Evolutionary conservation across 371 early-diverging fungal genomes (phyloP), one percentile per base, ranked within the genome.

Genomic region (Sporodiniella umbellata): DNA sequence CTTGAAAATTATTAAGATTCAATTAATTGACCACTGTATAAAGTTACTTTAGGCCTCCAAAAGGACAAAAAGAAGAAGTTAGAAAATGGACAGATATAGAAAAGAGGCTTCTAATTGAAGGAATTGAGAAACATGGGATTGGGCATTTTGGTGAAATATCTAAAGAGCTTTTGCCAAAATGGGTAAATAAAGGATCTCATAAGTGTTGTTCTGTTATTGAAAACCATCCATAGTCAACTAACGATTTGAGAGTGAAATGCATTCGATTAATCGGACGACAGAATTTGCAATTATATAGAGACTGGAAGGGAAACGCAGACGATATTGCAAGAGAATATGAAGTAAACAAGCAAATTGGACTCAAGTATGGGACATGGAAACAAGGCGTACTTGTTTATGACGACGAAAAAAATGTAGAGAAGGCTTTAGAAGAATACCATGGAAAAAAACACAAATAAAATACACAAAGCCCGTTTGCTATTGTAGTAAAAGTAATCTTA

Each of bases 71-170:
- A 48, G 79, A 80, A 45, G 72, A 73, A 25, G 73, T 76, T 14
- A 79, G 88, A 38, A 88, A 87, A 72, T 95, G 95, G 95, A 90
- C 88, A 23, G 89, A 89, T 1, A 80, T 79, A 26, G 93, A 95
- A 61, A 83, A 84, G 38, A 57, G 52, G 12, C 64, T 89, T 42
- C 69, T 95, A 24, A 84, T 90, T 46, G 64, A 87, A 52, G 92
- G 95, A 1, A 90, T 95, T 39, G 86, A 87, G 54, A 84, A 83
- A 52, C 71, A 92, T 53, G 94, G 94, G 15, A 90, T 94, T 58
- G 92, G 94, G 3, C 90, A 90, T 54, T 94, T 92, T 64, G 80
- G 89, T 40, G 89, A 89, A 56, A 89, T 93, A 33, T 87, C 92
- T 0, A 90, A 91, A 45, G 83, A 78, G 39, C 56, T 83, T n/a